phyloP scores from a whole-genome alignment of 805 yeast species.

The Barnettozyma populi region DNA sequence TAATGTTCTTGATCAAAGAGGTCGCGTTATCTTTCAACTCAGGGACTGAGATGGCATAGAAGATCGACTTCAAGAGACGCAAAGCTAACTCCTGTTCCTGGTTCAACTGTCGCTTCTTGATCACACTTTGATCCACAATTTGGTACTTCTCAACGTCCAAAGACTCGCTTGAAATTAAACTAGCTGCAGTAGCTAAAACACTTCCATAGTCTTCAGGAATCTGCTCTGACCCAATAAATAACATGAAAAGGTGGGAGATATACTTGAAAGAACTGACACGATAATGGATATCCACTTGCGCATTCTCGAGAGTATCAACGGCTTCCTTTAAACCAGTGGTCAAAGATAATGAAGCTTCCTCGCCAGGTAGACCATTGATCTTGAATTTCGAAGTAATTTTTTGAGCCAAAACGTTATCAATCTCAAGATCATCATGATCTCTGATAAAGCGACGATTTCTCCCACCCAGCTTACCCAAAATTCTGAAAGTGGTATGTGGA shows the following conservation, averaged over 20 bases:
- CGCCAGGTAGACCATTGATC: conserved; percentile 57
- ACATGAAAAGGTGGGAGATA: conserved; percentile 55
- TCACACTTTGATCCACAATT: conserved; percentile 36
- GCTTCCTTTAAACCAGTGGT: conserved; percentile 84
- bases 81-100: conserved; percentile 63
- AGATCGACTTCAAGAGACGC: conserved; percentile 62
- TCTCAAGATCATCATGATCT: conserved; percentile 62
- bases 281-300: conserved; percentile 51
- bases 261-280: conserved; percentile 75
- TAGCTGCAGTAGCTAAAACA: conserved; percentile 46
- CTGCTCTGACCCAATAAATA: conserved; percentile 48
- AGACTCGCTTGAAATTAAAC: conserved; percentile 34
- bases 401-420: conserved; percentile 52
- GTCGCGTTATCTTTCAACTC: conserved; percentile 68
- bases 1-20: conserved; percentile 53
- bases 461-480: conserved; percentile 94
- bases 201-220: conserved; percentile 36
- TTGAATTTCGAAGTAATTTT: conserved; percentile 64
- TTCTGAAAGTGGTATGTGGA: conserved; percentile 89
- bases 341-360: conserved; percentile 63
- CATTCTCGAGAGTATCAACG: conserved; percentile 65
- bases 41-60: conserved; percentile 69
- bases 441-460: conserved; percentile 82
- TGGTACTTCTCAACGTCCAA: conserved; percentile 25
- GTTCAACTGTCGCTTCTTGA: conserved; percentile 45